Evolutionary conservation across 345 rosid species (phyloP).

Genomic region (Xanthoceras sorbifolium): DNA sequence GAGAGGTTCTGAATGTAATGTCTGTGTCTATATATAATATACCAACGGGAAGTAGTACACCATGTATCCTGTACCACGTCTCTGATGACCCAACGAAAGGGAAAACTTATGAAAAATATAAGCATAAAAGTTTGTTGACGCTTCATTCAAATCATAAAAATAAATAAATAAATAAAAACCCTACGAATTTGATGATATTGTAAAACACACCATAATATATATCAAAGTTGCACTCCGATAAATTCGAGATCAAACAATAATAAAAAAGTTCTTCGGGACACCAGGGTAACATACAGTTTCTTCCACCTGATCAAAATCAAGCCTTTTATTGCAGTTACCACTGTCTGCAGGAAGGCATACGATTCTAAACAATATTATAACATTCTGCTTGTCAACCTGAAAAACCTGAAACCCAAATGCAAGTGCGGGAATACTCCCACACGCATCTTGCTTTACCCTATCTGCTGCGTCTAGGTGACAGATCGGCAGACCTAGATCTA

Average conservation of each 20-base stretch:
- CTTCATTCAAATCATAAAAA: not conserved
- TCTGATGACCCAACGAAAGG: too few species aligned
- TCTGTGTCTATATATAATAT: too few species aligned
- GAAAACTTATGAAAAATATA: not conserved
- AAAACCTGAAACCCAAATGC: not conserved
- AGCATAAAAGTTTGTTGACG: not conserved
- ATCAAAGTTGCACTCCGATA: not conserved
- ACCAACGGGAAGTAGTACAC: too few species aligned
- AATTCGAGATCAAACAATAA: not conserved
- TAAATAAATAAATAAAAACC: too few species aligned
- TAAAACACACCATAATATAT: not conserved
- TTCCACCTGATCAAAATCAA: not conserved
- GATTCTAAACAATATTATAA: not conserved
- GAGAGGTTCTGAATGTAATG: too few species aligned
- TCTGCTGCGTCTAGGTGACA: slow-evolving; percentile 46
- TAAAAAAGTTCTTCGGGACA: not conserved
- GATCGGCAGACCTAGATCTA: slow-evolving; percentile 74
- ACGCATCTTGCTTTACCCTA: not conserved
- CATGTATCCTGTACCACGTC: too few species aligned
- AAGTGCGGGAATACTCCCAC: not conserved
- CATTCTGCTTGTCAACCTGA: not conserved
- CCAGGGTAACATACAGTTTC: not conserved
- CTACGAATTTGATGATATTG: not conserved
- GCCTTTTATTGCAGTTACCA: not conserved
- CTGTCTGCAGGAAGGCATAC: not conserved